Base-by-base conservation (phyloP, 148 eudicot genomes). In the Rhododendron henanense region DNA sequence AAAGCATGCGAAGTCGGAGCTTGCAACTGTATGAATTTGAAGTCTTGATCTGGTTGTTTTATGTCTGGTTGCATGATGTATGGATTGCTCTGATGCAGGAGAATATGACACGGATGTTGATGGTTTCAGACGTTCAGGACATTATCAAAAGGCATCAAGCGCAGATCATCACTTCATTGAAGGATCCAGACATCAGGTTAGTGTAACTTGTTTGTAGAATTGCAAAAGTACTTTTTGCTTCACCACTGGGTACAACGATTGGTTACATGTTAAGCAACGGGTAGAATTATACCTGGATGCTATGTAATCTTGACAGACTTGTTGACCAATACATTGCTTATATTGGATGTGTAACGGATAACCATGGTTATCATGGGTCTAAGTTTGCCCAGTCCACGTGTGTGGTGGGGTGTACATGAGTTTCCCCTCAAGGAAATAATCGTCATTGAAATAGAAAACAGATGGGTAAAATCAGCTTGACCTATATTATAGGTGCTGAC, bases 121-220 rank as follows among this genome's bases (percentile, higher is more conserved):
- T 97, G 99, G 98, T 97, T 84, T 93, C 99, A 83, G 99, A 97
- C 84, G 98, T 97, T 83, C 99, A 97, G 79, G 98, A 97, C 81
- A 94, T 94, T 48, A 95, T 97, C 47, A 95, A 97, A 90, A 93
- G 96, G 81, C 99, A 97, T 89, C 99, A 97, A 92, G 96, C 98
- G 44, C 99, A 97, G 91, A 97, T 97, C 83, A 94, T 97, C 81
- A 97, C 98, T 81, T 97, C 98, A 45, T 86, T 97, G 85, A 97
- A 97, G 92, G 99, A 97, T 92, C 98, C 99, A 86, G 99, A 97
- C 87, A 95, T 97, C 88, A 97, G 99, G 99, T 97, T 88, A 47
- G 74, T 83, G 79, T 75, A 45, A 41, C 14, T 76, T 48, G 45
- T 57, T 44, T 8, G 10, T 67, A 78, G 59, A 71, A 71, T 69